Conservation (phyloP, 1,139 yeast species). For the Pichia sp. region DNA sequence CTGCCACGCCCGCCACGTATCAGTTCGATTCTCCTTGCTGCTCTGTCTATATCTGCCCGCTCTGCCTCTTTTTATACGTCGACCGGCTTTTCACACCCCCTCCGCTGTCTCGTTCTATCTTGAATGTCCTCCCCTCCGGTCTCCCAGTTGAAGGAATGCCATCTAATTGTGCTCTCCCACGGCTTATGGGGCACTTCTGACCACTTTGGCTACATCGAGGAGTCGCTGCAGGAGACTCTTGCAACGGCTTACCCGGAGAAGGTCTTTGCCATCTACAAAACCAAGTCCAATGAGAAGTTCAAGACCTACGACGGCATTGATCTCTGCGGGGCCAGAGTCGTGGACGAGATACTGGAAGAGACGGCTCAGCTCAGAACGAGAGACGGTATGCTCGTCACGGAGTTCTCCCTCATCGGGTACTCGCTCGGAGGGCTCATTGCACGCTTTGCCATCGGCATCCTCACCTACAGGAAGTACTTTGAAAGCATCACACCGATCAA, state of each 20-base stretch:
- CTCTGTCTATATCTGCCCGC: background rate
- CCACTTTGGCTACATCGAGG: conserved; percentile 58
- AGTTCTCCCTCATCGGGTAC: conserved; percentile 71
- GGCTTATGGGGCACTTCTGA: conserved; percentile 79
- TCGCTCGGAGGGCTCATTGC: conserved; percentile 80
- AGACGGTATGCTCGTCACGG: conserved; percentile 34
- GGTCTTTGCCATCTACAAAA: conserved; percentile 47
- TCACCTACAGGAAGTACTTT: conserved; percentile 53
- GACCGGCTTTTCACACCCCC: too few species aligned
- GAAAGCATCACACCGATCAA: conserved; percentile 42
- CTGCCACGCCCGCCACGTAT: too few species aligned
- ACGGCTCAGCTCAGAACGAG: conserved; percentile 34
- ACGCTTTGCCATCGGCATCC: conserved; percentile 70
- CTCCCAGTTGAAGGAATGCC: conserved; percentile 31
- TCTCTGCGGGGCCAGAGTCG: conserved; percentile 73
- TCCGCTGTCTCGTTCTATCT: background rate
- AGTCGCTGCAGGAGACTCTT: conserved; percentile 33
- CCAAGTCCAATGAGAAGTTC: conserved; percentile 61
- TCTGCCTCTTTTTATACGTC: background rate
- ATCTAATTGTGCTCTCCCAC: conserved; percentile 69
- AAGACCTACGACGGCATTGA: conserved; percentile 84
- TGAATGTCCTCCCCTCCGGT: background rate
- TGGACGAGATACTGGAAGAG: conserved; percentile 56
- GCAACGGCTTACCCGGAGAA: conserved; percentile 16
- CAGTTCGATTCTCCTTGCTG: too few species aligned